Conservation (phyloP, 1,284 basidiomycete genomes). For the Leccinum pachyderme region DNA sequence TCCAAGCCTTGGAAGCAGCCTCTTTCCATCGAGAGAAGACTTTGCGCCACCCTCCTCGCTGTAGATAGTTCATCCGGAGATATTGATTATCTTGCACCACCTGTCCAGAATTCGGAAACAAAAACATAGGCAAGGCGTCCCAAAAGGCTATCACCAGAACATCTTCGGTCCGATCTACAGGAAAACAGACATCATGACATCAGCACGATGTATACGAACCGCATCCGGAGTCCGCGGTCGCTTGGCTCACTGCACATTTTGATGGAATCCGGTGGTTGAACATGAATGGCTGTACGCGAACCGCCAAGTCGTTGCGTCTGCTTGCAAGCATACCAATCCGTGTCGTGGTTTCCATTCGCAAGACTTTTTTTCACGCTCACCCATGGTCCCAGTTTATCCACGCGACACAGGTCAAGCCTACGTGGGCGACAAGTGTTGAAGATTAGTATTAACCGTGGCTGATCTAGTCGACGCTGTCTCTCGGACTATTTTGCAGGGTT, state of each 20-base stretch:
- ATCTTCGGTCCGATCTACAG: background rate
- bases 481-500: background rate
- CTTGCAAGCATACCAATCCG: background rate
- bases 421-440: constrained; percentile 13
- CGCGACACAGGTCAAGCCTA: background rate
- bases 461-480: background rate
- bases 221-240: constrained; percentile 2
- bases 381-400: background rate
- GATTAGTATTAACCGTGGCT: constrained; percentile 3
- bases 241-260: background rate
- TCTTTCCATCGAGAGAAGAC: background rate
- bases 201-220: background rate
- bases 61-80: background rate
- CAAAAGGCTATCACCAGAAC: no score
- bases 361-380: background rate
- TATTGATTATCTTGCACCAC: background rate
- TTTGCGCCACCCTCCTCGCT: background rate
- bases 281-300: background rate
- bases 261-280: background rate
- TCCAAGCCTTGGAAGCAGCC: background rate
- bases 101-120: background rate
- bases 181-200: background rate
- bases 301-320: background rate
- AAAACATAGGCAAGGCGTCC: no score
- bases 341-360: background rate